Evolutionary conservation across 345 rosid species (phyloP).

Genomic region (Eucalyptus urophylla): DNA sequence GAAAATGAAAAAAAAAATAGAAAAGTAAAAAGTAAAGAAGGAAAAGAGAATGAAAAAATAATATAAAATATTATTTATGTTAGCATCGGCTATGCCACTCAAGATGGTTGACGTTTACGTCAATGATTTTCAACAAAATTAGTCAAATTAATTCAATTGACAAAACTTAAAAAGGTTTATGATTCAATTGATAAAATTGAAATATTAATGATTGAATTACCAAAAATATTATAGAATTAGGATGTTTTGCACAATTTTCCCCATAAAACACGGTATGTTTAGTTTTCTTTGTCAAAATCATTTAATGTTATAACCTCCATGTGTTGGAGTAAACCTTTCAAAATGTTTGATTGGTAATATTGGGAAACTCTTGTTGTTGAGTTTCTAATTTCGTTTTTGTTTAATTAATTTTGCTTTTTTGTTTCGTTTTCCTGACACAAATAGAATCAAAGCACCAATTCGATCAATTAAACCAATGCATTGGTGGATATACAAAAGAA

Average conservation of each 20-base stretch:
- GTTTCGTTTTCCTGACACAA: background rate
- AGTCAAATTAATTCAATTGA: no score
- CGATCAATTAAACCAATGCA: background rate
- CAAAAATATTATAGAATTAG: no score
- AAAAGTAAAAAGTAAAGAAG: background rate
- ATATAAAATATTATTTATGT: no score
- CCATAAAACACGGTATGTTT: background rate
- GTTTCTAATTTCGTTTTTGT: background rate
- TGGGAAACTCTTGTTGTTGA: background rate
- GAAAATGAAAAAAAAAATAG: no score
- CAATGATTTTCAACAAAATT: no score
- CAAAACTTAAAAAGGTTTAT: no score
- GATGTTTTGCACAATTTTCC: no score
- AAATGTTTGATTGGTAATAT: background rate
- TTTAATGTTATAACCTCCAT: background rate
- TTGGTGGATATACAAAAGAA: background rate
- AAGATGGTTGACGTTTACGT: no score
- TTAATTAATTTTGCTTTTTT: background rate
- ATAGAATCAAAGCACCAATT: background rate
- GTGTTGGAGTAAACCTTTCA: background rate
- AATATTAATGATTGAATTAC: no score
- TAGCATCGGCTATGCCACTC: accelerated
- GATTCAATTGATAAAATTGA: no score
- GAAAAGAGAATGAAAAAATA: no score
- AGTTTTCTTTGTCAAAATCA: background rate